Evolutionary conservation across 169 alveolate genomes (phyloP), one percentile per base, ranked within the genome.

Genomic region (Plasmodium chabaudi): DNA sequence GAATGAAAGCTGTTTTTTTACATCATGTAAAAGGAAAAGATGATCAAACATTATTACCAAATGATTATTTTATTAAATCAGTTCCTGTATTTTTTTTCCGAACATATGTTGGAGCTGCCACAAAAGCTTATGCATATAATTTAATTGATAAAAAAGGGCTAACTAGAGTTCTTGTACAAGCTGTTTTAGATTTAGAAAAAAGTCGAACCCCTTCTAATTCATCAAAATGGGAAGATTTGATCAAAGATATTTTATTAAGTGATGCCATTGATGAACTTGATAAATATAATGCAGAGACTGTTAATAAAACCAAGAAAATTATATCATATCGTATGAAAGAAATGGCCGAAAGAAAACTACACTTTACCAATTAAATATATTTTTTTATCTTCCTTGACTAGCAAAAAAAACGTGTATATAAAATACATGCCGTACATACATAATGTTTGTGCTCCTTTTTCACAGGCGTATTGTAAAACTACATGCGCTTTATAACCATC

Each of bases 101-200:
- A 57, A 95, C 97, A 12, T 95, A 94, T 82, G 92, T 95, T 39
- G 95, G 95, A 3, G 97, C 97, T 3, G 97, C 97, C 4, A 92
- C 93, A 21, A 95, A 93, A 71, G 97, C 97, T 0, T 93, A 90
- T 27, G 96, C 93, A 6, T 92, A 93, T 61, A 95, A 97, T 46
- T 69, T 95, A 39, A 92, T 95, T 4, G 93, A 87, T 23, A 92
- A 88, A 59, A 84, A 88, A 65, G 96, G 94, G 1, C 86, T 93
- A 17, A 92, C 96, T 17, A 91, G 97, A 27, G 97, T 94, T 9
- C 93, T 94, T 6, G 96, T 93, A 27, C 92, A 93, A 63, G 96
- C 96, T 1, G 96, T 93, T 44, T 79, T 93, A 44, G 96, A 93
- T 34, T 87, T 93, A 25, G 92, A 92, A 64, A 94, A 91, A 23